These are phyloP conservation scores for Yarrowia sp. DNA, from an alignment of 805 yeast species.

Conservation along the genomic window DNA sequence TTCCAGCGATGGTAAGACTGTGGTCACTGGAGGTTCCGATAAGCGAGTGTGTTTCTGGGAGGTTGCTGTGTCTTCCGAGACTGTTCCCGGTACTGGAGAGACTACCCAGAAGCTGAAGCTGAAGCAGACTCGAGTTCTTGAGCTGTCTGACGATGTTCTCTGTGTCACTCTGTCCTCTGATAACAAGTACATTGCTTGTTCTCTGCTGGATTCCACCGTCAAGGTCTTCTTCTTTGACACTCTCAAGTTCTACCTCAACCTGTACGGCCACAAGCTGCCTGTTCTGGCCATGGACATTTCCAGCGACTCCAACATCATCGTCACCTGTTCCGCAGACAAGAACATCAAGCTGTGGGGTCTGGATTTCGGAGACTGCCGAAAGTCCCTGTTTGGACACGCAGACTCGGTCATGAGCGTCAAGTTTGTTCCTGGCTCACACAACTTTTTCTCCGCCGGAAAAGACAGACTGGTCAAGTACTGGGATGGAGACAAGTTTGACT, in stretches of 20 bases:
- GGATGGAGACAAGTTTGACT: constrained; percentile 98
- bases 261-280: constrained; percentile 96
- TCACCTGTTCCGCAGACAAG: constrained; percentile 96
- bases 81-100: constrained; percentile 72
- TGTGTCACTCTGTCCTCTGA: constrained; percentile 83
- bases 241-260: constrained; percentile 82
- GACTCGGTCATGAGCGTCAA: constrained; percentile 90
- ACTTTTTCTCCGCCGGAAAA: constrained; percentile 88
- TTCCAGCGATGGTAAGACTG: constrained; percentile 80
- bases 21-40: constrained; percentile 95
- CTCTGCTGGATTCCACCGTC: constrained; percentile 91
- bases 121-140: constrained; percentile 79
- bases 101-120: constrained; percentile 62
- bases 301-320: constrained; percentile 80
- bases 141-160: constrained; percentile 84
- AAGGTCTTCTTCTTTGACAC: constrained; percentile 90
- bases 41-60: constrained; percentile 90
- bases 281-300: constrained; percentile 93
- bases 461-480: constrained; percentile 92
- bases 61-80: constrained; percentile 66
- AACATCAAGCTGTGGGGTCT: constrained; percentile 98
- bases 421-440: constrained; percentile 84
- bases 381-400: constrained; percentile 94
- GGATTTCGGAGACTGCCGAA: constrained; percentile 98
- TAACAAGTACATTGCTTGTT: constrained; percentile 75